phyloP scores from a whole-genome alignment of 176 grass and related monocot species.

The Musa schizocarpa region DNA sequence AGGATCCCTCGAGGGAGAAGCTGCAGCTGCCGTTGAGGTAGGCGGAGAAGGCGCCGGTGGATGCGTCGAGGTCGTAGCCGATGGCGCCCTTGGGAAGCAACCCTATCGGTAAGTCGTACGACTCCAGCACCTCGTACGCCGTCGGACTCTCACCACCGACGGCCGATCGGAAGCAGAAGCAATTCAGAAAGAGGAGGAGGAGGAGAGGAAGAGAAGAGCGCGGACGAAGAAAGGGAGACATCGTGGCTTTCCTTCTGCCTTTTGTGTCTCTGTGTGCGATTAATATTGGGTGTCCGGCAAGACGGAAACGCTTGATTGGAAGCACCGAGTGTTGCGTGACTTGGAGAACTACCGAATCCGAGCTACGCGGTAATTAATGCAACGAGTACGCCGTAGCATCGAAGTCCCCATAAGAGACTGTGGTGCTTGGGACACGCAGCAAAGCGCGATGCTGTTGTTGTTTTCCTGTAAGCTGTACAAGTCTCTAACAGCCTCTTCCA shows the following conservation, averaged over 20 bases:
- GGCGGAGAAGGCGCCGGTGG: slow-evolving; percentile 68
- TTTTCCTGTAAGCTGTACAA: too few species aligned
- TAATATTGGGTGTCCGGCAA: too few species aligned
- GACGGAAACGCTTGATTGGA: too few species aligned
- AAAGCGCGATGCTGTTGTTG: too few species aligned
- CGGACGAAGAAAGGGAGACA: slow-evolving; percentile 15
- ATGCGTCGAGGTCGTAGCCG: slow-evolving; percentile 56
- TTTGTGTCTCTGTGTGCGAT: too few species aligned
- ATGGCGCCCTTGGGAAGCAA: slow-evolving; percentile 62
- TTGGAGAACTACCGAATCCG: too few species aligned
- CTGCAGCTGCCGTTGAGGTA: slow-evolving; percentile 40
- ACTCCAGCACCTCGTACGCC: slow-evolving; percentile 62
- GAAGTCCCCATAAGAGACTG: too few species aligned
- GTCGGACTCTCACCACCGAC: slow-evolving; percentile 26
- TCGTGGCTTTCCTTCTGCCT: background rate
- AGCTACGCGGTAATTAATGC: too few species aligned
- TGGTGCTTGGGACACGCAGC: too few species aligned
- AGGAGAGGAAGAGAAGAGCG: slow-evolving; percentile 12
- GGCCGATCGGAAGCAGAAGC: background rate
- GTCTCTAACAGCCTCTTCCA: too few species aligned
- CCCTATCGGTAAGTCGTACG: slow-evolving; percentile 63
- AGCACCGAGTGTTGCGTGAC: too few species aligned
- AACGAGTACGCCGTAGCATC: too few species aligned
- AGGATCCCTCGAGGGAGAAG: slow-evolving; percentile 76
- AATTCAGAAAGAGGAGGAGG: slow-evolving; percentile 13